phyloP scores from a whole-genome alignment of 345 rosid species.

The Rhodamnia rubescens region DNA sequence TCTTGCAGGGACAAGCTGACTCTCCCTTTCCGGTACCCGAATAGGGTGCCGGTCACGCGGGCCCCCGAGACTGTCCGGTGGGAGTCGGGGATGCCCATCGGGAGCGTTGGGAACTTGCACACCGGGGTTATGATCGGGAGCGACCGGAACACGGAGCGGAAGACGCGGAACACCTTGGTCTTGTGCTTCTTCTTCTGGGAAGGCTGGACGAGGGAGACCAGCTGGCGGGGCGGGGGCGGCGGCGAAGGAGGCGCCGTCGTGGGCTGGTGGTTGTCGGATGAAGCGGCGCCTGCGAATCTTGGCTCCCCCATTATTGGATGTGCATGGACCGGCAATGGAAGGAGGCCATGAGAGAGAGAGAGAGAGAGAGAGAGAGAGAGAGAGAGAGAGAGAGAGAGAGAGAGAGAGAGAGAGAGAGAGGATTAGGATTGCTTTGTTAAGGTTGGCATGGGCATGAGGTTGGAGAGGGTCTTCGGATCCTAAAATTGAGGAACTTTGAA shows the following conservation, averaged over 20 bases:
- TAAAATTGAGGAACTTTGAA: background rate
- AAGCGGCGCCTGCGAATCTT: conserved; percentile 6
- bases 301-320: conserved; percentile 57
- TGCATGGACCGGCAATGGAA: conserved; percentile 9
- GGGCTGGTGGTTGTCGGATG: background rate
- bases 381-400: no score
- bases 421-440: background rate
- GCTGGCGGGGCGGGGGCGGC: conserved; percentile 12
- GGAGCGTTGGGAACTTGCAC: conserved; percentile 46
- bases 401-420: background rate
- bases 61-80: conserved; percentile 16
- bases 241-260: background rate
- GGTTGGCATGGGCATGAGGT: background rate
- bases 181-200: conserved; percentile 31
- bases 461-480: background rate
- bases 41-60: conserved; percentile 51
- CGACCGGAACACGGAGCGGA: conserved; percentile 49
- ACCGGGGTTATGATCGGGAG: conserved; percentile 48
- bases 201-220: conserved; percentile 60
- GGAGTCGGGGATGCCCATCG: conserved; percentile 27
- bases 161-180: conserved; percentile 32
- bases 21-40: conserved; percentile 63
- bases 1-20: conserved; percentile 73
- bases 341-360: conserved; percentile 9
- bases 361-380: background rate